Conservation (phyloP, 352 stramenopile genomes). For the Thraustotheca clavata region DNA sequence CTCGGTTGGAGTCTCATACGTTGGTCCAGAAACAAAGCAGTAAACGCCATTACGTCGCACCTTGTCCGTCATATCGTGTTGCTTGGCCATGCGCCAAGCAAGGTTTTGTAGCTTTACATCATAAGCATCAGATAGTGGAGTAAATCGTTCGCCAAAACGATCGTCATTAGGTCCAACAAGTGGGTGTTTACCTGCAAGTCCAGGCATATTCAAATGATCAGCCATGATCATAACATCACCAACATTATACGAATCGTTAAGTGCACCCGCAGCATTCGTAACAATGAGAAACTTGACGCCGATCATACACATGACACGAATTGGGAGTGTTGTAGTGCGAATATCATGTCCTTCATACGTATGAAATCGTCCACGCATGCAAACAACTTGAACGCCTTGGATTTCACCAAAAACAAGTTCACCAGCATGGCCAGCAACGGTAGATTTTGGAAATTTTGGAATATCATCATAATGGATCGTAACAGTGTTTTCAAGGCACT, state of each 20-base stretch:
- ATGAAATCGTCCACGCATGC: conserved; percentile 95
- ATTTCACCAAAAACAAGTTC: conserved; percentile 94
- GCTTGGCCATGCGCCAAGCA: conserved; percentile 64
- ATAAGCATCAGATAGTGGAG: conserved; percentile 93
- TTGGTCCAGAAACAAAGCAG: conserved; percentile 95
- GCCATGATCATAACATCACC: conserved; percentile 95
- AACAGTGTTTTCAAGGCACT: conserved; percentile 81
- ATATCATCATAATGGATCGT: conserved; percentile 92
- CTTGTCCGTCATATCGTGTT: conserved; percentile 74
- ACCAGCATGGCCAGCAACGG: conserved; percentile 89
- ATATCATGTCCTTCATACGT: conserved; percentile 96
- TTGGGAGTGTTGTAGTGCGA: conserved; percentile 90
- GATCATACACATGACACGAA: conserved; percentile 93
- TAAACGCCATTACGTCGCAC: conserved; percentile 86
- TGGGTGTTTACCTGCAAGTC: conserved; percentile 88
- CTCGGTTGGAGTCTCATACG: conserved; percentile 95
- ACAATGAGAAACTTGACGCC: conserved; percentile 94
- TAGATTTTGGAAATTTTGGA: conserved; percentile 88
- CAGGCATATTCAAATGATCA: conserved; percentile 95
- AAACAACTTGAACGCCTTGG: conserved; percentile 79
- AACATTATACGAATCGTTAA: conserved; percentile 92
- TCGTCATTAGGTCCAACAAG: conserved; percentile 94
- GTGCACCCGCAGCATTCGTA: conserved; percentile 94
- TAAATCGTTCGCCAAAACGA: conserved; percentile 92
- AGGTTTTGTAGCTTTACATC: conserved; percentile 81